Percentiles rank a stretch among this genome's conserved stretches.
phyloP scores from a whole-genome alignment of 2,329 filamentous ascomycete species.

The Arthrobotrys musiformis region DNA sequence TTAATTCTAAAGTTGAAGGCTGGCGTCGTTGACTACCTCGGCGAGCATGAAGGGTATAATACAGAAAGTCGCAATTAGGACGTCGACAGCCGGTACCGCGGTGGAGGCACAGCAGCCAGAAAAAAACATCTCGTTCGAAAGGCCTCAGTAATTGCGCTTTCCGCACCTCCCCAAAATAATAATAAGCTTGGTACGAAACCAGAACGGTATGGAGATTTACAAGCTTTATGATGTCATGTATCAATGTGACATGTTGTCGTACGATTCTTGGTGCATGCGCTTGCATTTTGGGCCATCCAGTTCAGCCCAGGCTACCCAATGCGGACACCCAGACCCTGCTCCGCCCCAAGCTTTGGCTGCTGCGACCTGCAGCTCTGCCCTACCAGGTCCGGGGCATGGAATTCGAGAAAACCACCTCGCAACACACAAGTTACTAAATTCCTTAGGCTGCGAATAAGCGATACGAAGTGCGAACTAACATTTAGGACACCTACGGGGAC shows the following conservation, averaged over 20 bases:
- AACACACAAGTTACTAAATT: not conserved
- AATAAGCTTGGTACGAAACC: too few relatives aligned
- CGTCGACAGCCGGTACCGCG: too few relatives aligned
- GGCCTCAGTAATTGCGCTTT: not conserved
- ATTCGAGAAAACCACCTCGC: not conserved
- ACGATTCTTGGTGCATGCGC: not conserved
- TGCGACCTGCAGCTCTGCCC: not conserved
- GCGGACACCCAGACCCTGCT: not conserved
- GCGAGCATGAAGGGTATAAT: too few relatives aligned
- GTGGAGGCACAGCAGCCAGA: too few relatives aligned
- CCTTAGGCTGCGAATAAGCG: not conserved
- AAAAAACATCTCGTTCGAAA: too few relatives aligned
- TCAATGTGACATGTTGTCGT: slow-evolving; percentile 4
- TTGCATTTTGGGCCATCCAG: too few relatives aligned
- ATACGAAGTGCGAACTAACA: not conserved
- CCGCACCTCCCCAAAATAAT: not conserved
- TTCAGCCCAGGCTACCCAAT: not conserved
- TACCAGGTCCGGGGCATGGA: too few relatives aligned
- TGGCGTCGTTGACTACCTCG: too few relatives aligned
- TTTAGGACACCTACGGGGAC: not conserved
- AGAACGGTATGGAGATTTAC: not conserved
- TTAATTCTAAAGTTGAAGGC: too few relatives aligned
- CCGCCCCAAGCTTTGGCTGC: not conserved
- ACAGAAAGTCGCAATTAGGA: too few relatives aligned
- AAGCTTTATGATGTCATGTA: not conserved